A percentile compares a stretch with the other conserved stretches of the same genome.
phyloP scores from a whole-genome alignment of 176 grass and related monocot genomes.

The Coix lacrymajobi region DNA sequence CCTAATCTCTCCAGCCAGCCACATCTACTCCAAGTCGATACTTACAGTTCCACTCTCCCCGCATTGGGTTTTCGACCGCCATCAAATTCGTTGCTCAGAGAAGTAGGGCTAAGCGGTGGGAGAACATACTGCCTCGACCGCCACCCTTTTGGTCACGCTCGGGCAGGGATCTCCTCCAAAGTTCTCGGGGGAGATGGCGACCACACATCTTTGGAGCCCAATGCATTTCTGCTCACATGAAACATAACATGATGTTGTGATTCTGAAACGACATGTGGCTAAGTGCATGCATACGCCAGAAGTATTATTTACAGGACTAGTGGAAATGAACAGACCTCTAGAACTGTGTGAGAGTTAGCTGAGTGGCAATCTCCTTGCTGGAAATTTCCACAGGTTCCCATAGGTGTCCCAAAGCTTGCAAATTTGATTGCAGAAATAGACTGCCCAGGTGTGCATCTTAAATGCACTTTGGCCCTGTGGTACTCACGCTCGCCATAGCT shows the following conservation, averaged over 20 bases:
- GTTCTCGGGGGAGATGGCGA: slow-evolving; percentile 66
- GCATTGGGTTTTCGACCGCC: neutral
- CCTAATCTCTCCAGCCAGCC: slow-evolving; percentile 37
- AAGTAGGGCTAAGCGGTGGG: slow-evolving; percentile 20
- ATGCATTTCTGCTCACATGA: slow-evolving; percentile 71
- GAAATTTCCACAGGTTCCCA: slow-evolving; percentile 85
- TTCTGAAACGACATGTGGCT: neutral
- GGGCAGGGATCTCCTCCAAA: slow-evolving; percentile 74
- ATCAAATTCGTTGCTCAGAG: slow-evolving; percentile 12
- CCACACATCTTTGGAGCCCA: slow-evolving; percentile 59
- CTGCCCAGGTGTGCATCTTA: slow-evolving; percentile 72
- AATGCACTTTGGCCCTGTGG: slow-evolving; percentile 62
- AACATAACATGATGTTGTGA: neutral
- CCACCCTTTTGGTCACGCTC: slow-evolving; percentile 66
- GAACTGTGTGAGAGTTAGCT: slow-evolving; percentile 51
- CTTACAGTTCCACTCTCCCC: slow-evolving; percentile 63
- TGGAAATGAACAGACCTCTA: slow-evolving; percentile 50
- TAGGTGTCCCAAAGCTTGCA: slow-evolving; percentile 93
- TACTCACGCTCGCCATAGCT: slow-evolving; percentile 51
- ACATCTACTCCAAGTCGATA: slow-evolving; percentile 30
- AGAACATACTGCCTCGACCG: slow-evolving; percentile 76
- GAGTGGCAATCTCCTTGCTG: slow-evolving; percentile 85
- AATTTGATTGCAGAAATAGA: slow-evolving; percentile 91
- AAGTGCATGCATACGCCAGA: neutral
- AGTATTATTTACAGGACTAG: neutral